Base-by-base conservation (phyloP, 176 grass and related monocot species). In the Aegilops tauschii region DNA sequence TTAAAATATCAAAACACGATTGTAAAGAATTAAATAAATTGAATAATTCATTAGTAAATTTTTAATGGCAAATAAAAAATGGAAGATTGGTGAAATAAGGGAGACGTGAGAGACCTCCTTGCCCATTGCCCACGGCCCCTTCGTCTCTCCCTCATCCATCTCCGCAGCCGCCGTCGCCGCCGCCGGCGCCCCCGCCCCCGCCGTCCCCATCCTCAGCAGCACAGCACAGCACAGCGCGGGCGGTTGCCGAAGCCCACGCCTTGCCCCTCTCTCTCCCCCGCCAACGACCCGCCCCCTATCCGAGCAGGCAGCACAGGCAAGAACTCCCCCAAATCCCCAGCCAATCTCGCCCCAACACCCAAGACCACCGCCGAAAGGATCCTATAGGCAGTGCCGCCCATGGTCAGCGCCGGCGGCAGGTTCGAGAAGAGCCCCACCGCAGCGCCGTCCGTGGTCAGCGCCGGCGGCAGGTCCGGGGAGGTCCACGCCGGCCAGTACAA, bases 341-440 rank as follows among this genome's bases (percentile, higher is more conserved):
- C 56, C 20, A 59, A 59, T 21, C 20, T 21, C 7, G 18, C 18
- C 56, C 56, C 56, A 20, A 59, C 17, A 18, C 56, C 54, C 54
- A 58, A 58, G 16, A 56, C 52, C 54, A 58, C 54, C 2, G 54
- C 54, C 54, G 18, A 8, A 4, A 20, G 5, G 8, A n/a, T 89
- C 95, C 4, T 44, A 62, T 14, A 93, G 95, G 0, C 54, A 21
- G 6, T 58, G 54, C 18, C 18, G 54, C 54, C 18, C 56, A 59
- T 59, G 56, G 20, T 21, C 56, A 59, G 18, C 56, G 56, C 56
- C 7, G 56, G 18, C 56, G 56, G 56, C 2, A 21, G 18, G 56
- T 59, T 21, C 56, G 18, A 18, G 50, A 54, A 54, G 50, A 54
- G 16, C 16, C 50, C 56, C 56, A 59, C 56, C 56, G 56, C 56